Percentiles rank a stretch among this genome's conserved stretches.
Conservation (phyloP, 2,329 filamentous ascomycete species). For the Blastomyces gilchristii region DNA sequence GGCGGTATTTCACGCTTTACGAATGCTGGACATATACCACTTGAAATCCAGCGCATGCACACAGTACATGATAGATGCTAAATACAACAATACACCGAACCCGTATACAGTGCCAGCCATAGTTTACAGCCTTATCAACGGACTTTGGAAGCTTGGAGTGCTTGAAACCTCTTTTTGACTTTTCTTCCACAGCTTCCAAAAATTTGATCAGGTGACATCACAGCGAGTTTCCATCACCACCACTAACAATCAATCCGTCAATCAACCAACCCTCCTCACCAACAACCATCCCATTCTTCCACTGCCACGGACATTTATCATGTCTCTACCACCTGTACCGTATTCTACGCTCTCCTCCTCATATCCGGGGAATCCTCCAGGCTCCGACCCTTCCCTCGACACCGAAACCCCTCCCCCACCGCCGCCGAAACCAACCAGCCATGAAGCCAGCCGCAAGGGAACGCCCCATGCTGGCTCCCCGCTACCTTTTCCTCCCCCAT, state of each 20-base stretch:
- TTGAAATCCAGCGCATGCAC: neutral
- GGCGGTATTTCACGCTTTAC: neutral
- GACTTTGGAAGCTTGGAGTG: neutral
- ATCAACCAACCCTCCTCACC: neutral
- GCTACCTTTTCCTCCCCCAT: conserved; percentile 33
- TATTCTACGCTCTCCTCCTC: conserved; percentile 21
- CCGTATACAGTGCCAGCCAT: neutral
- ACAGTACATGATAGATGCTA: neutral
- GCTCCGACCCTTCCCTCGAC: conserved; percentile 17
- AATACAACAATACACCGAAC: neutral
- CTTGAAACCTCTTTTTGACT: neutral
- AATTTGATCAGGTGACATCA: conserved; percentile 11
- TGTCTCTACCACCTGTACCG: conserved; percentile 21
- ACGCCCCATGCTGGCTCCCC: conserved; percentile 48
- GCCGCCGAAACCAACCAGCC: conserved; percentile 61
- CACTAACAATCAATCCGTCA: conserved; percentile 5
- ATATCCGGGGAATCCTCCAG: conserved; percentile 14
- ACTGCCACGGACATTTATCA: conserved; percentile 10
- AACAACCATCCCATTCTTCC: neutral
- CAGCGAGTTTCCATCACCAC: neutral
- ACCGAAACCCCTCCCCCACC: conserved; percentile 54
- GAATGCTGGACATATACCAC: neutral
- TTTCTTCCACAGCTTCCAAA: neutral
- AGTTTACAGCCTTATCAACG: neutral
- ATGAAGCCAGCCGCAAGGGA: conserved; percentile 56